Evolutionary conservation across 805 yeast species (phyloP).

Genomic region (Starmerella apis): DNA sequence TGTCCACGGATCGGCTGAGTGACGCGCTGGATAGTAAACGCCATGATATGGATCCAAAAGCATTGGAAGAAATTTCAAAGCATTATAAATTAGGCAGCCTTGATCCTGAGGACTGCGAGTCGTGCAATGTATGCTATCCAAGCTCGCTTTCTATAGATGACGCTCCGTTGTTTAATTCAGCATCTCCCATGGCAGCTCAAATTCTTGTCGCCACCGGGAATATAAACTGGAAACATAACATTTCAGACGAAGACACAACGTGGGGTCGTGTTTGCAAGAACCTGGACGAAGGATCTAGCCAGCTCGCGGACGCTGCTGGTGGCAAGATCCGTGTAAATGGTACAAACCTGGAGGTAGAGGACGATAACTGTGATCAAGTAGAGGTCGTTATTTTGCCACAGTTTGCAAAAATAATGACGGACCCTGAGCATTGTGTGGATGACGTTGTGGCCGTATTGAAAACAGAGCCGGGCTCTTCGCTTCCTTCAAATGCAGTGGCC

Average conservation of each 20-base stretch:
- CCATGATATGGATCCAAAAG: background rate
- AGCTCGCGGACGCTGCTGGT: constrained; percentile 19
- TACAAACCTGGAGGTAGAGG: constrained; percentile 25
- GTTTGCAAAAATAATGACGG: constrained; percentile 31
- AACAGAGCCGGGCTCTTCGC: constrained; percentile 15
- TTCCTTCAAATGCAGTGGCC: constrained; percentile 20
- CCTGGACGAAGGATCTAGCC: constrained; percentile 28
- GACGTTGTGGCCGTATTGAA: constrained; percentile 20
- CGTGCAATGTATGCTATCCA: constrained; percentile 22
- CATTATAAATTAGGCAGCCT: constrained; percentile 18
- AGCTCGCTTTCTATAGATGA: constrained; percentile 39
- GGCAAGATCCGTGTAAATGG: constrained; percentile 26
- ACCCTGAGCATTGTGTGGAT: constrained; percentile 24
- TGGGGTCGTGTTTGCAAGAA: constrained; percentile 31
- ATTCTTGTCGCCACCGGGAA: constrained; percentile 75
- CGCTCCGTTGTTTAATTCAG: constrained; percentile 53
- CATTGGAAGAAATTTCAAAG: constrained; percentile 11
- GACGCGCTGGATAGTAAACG: background rate
- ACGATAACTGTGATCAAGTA: constrained; percentile 14
- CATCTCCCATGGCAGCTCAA: constrained; percentile 60
- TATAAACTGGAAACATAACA: constrained; percentile 74
- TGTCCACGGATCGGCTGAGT: background rate
- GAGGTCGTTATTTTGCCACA: constrained; percentile 23
- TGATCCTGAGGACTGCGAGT: constrained; percentile 20
- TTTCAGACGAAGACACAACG: constrained; percentile 34